Conservation (phyloP, 176 grass and related monocot species). For the Rhynchospora pubera region DNA sequence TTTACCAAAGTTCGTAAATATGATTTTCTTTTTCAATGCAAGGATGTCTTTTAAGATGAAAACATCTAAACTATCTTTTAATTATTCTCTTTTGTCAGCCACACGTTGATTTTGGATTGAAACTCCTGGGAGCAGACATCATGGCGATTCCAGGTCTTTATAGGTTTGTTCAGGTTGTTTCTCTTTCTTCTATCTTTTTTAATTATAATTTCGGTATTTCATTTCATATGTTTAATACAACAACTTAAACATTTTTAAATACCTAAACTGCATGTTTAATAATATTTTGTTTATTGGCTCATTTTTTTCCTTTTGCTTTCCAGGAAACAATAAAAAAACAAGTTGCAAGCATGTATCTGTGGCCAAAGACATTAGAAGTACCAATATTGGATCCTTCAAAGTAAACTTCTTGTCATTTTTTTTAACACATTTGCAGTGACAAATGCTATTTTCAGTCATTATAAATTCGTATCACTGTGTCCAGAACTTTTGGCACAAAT, state of each 20-base stretch:
- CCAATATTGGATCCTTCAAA: constrained; percentile 77
- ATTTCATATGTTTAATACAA: constrained; percentile 4
- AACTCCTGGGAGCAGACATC: constrained; percentile 79
- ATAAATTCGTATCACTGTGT: background rate
- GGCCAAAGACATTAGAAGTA: constrained; percentile 90
- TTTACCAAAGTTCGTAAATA: background rate
- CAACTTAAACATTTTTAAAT: background rate
- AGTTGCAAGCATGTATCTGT: constrained; percentile 89
- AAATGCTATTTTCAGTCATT: background rate
- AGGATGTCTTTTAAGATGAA: background rate
- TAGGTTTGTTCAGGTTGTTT: constrained; percentile 74
- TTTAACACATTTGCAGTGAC: background rate
- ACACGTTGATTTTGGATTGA: constrained; percentile 97
- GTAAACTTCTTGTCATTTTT: constrained; percentile 26
- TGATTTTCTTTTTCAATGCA: constrained; percentile 3
- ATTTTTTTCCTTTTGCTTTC: constrained; percentile 13
- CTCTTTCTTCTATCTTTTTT: background rate
- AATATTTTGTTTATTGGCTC: constrained; percentile 16
- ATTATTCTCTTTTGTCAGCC: constrained; percentile 49
- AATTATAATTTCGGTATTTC: background rate
- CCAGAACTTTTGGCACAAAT: background rate
- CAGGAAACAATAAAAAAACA: constrained; percentile 97
- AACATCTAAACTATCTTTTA: constrained; percentile 15
- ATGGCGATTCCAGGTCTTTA: constrained; percentile 99
- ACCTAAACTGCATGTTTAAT: constrained; percentile 19